Evolutionary conservation across 1,284 basidiomycete genomes (phyloP).

Genomic region (Ustilago esculenta): DNA sequence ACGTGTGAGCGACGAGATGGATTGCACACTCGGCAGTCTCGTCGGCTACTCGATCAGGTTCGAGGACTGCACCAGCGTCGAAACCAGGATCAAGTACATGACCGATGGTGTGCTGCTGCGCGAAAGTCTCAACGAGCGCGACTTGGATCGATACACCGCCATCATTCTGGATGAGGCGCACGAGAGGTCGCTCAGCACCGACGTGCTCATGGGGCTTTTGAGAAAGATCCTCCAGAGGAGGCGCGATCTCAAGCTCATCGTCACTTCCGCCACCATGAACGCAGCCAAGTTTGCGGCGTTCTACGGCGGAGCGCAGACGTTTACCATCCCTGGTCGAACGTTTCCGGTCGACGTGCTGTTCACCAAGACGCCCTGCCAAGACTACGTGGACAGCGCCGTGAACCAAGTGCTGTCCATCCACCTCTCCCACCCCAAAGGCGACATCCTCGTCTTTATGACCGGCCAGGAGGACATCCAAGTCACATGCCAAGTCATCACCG

Average conservation of each 20-base stretch:
- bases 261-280: conserved; percentile 99
- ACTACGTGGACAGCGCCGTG: conserved; percentile 97
- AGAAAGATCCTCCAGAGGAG: conserved; percentile 89
- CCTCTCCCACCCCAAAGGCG: conserved; percentile 89
- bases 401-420: conserved; percentile 98
- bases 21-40: conserved; percentile 79
- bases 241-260: conserved; percentile 92
- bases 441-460: conserved; percentile 99
- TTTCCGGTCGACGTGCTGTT: conserved; percentile 98
- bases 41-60: conserved; percentile 98
- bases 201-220: conserved; percentile 94
- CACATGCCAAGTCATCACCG: conserved; percentile 70
- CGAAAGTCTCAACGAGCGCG: conserved; percentile 94
- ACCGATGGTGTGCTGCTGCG: conserved; percentile 95
- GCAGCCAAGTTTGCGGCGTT: conserved; percentile 93
- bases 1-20: conserved; percentile 93
- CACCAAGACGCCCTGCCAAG: conserved; percentile 95
- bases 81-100: conserved; percentile 94
- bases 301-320: conserved; percentile 93
- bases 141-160: conserved; percentile 91
- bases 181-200: conserved; percentile 92
- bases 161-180: conserved; percentile 98
- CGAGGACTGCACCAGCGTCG: conserved; percentile 90
- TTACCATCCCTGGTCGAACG: conserved; percentile 96
- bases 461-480: conserved; percentile 97